Evolutionary conservation across 2,329 filamentous ascomycete genomes (phyloP).

Genomic region (Aspergillus texensis): DNA sequence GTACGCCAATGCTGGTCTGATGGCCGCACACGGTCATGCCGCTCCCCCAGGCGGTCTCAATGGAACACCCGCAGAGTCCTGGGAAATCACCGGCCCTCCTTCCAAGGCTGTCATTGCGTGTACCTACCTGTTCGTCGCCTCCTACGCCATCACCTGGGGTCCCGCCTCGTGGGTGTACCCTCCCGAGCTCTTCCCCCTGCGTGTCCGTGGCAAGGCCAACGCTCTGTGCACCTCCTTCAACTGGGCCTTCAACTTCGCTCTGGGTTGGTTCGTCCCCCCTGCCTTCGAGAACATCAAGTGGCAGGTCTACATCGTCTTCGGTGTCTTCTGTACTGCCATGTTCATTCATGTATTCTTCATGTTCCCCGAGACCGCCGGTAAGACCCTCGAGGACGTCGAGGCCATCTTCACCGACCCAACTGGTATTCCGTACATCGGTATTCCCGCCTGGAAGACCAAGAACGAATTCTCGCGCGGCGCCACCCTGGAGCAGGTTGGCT

Average conservation of each 20-base stretch:
- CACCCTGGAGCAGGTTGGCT: constrained; percentile 33
- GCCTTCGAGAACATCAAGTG: constrained; percentile 60
- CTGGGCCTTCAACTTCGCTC: constrained; percentile 63
- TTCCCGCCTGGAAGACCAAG: constrained; percentile 42
- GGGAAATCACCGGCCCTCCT: constrained; percentile 49
- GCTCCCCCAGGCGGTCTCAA: constrained; percentile 47
- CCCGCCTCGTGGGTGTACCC: constrained; percentile 63
- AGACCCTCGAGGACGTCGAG: constrained; percentile 76
- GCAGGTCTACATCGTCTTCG: constrained; percentile 74
- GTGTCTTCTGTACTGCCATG: constrained; percentile 68
- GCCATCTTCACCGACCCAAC: constrained; percentile 61
- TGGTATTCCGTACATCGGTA: constrained; percentile 40
- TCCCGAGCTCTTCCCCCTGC: constrained; percentile 64
- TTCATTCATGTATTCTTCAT: constrained; percentile 68
- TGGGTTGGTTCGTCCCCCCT: constrained; percentile 60
- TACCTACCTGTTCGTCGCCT: constrained; percentile 73
- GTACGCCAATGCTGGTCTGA: constrained; percentile 47
- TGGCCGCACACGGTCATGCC: constrained; percentile 40
- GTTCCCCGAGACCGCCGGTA: constrained; percentile 71
- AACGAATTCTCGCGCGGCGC: constrained; percentile 33
- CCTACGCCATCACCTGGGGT: constrained; percentile 67
- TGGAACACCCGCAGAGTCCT: constrained; percentile 38
- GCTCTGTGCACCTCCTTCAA: constrained; percentile 63
- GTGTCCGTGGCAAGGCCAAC: constrained; percentile 65
- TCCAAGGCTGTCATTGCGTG: constrained; percentile 68